Evolutionary conservation across 2,329 filamentous ascomycete species (phyloP).

Genomic region (Remersonia thermophila): DNA sequence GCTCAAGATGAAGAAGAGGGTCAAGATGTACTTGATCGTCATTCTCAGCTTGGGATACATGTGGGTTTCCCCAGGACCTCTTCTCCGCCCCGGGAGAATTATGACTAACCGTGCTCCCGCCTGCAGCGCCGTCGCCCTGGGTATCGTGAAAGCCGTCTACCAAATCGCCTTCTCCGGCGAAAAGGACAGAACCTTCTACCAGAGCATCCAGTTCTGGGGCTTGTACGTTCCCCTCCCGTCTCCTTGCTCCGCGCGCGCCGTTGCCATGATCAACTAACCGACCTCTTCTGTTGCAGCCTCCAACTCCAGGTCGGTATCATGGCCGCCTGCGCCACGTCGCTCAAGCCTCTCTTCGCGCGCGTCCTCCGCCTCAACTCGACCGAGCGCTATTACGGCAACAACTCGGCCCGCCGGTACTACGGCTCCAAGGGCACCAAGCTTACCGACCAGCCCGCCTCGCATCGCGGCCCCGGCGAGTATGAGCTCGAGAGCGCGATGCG

Average conservation of each 20-base stretch:
- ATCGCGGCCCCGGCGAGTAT: constrained; percentile 1
- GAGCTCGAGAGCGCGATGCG: constrained; percentile 1
- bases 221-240: constrained; percentile 18
- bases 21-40: constrained; percentile 27
- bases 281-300: constrained; percentile 4
- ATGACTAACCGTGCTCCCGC: too few species aligned
- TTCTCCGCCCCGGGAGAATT: too few species aligned
- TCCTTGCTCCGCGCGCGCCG: neutral
- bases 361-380: constrained; percentile 5
- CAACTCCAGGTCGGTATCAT: constrained; percentile 12
- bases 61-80: constrained; percentile 14
- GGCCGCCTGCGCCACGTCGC: constrained; percentile 11
- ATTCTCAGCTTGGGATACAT: constrained; percentile 32
- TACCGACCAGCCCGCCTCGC: neutral
- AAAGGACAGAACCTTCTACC: constrained; percentile 23
- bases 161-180: constrained; percentile 23
- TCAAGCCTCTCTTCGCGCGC: constrained; percentile 9
- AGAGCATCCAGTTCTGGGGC: constrained; percentile 22
- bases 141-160: constrained; percentile 27
- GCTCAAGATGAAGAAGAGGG: constrained; percentile 27
- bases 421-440: neutral
- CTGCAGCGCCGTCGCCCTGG: constrained; percentile 26
- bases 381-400: constrained; percentile 4
- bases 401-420: constrained; percentile 1
- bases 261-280: too few species aligned